Base-by-base conservation (phyloP, 2,329 filamentous ascomycete species). In the Claviceps pazoutovae region DNA sequence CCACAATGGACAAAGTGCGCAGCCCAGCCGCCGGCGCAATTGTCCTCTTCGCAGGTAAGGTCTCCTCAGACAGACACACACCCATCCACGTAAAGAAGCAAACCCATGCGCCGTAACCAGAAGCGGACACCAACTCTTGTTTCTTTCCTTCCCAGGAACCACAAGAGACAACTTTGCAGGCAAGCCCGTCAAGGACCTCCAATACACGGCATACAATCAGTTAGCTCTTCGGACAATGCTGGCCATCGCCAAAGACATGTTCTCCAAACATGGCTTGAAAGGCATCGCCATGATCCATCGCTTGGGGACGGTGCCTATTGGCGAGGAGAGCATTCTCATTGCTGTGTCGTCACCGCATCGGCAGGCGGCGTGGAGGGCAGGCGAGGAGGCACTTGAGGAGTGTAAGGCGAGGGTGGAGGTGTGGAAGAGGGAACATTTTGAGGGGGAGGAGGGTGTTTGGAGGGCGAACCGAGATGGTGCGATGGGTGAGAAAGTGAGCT, bases 351-450 rank as follows among this genome's bases (percentile, higher is more conserved):
- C 87, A 30, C 81, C 86, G 38, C 93, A 97, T 70, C 75, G 93
- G 7, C 79, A 85, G 59, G 86, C 85, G 14, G 90, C 88, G 5
- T 98, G 91, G 91, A 71, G 73, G 59, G 91, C 86, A 0, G 91
- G 87, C 0, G 91, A 97, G 71, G 88, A 94, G 69, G 86, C 89
- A 37, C 70, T 97, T 53, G 91, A 97, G 71, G 72, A 80, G 64
- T 88, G 87, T 62, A 98, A 97, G 71, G 79, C 78, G 51, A 81
- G 76, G 57, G 88, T 88, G n/a, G 93, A 98, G 72, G 83, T 98
- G 43, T 96, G 91, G 91, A 96, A 96, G 71, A 74, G 82, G 57
- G 91, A 97, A 71, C 85, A 88, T 65, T 96, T 96, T 72, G 80
- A 78, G 46, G 84, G 78, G 1, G 84, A 82, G 21, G 83, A 85